Evolutionary conservation across 2,329 filamentous ascomycete genomes (phyloP).

Genomic region (Dothistroma pini): DNA sequence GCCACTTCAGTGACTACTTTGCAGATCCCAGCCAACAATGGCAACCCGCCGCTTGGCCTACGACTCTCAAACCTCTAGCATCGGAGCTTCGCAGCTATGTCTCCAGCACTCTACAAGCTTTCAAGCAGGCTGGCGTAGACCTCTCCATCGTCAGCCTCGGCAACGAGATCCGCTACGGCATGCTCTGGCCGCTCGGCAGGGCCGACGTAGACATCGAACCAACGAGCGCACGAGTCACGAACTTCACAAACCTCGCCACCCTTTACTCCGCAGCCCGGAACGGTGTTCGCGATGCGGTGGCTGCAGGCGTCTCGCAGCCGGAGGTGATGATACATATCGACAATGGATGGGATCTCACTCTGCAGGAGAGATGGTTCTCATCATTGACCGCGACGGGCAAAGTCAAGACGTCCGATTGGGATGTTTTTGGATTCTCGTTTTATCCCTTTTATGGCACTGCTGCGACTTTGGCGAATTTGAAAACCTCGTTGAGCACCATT

Average conservation of each 20-base stretch:
- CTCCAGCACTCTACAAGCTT: slow-evolving; percentile 38
- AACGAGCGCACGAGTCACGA: slow-evolving; percentile 29
- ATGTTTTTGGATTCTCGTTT: slow-evolving; percentile 30
- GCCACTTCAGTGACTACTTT: slow-evolving; percentile 14
- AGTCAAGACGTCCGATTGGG: slow-evolving; percentile 30
- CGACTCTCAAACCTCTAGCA: slow-evolving; percentile 30
- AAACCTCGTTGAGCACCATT: slow-evolving; percentile 25
- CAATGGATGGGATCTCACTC: slow-evolving; percentile 33
- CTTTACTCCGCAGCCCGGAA: slow-evolving; percentile 31
- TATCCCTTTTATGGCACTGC: slow-evolving; percentile 35
- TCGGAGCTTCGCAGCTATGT: slow-evolving; percentile 36
- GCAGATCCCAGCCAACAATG: slow-evolving; percentile 38
- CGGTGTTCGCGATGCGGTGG: slow-evolving; percentile 33
- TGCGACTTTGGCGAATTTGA: slow-evolving; percentile 31
- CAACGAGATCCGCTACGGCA: slow-evolving; percentile 40
- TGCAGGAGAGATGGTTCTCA: slow-evolving; percentile 33
- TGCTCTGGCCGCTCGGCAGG: slow-evolving; percentile 38
- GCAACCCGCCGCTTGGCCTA: slow-evolving; percentile 37
- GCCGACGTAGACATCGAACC: slow-evolving; percentile 38
- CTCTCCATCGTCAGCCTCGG: slow-evolving; percentile 42
- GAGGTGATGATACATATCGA: slow-evolving; percentile 37
- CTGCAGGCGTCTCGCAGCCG: slow-evolving; percentile 30
- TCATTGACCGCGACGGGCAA: slow-evolving; percentile 30
- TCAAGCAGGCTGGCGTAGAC: slow-evolving; percentile 39
- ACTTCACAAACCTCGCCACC: slow-evolving; percentile 35